Evolutionary conservation across 73 alveolate genomes (phyloP), one percentile per base, ranked within the genome.

Genomic region (Tetrahymena thermophila): DNA sequence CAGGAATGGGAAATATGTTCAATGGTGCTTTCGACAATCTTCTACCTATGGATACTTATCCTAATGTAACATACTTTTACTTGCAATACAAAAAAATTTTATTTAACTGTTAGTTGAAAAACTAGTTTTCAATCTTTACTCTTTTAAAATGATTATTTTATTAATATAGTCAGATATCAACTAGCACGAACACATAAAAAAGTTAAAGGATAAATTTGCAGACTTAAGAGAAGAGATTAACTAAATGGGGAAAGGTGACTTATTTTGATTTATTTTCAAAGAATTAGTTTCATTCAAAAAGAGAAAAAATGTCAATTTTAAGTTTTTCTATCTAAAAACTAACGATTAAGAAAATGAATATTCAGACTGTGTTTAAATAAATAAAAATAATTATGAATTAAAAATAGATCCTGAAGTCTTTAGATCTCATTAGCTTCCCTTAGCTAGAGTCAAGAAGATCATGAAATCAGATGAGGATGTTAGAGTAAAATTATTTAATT

Each of bases 391-490:
- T 85, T 85, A 19, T 85, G 37, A 34, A 17, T 94, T 55, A 34
- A 93, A 94, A 43, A 31, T 93, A 96, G 97, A 95, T 84, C 97
- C 98, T 96, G 99, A 97, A 83, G 85, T 96, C 16, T 97, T 98
- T 56, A 98, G 97, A 94, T 96, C 96, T 85, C 99, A 99, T 94
- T 97, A 98, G 38, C 96, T 99, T 23, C 99, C 99, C 56, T 96
- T 99, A 55, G 99, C 99, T 10, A 96, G 99, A 95, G 98, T 99
- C 25, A 99, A 99, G 97, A 98, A 98, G 96, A 99, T 99, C 85
- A 99, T 99, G 99, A 99, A 99, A 97, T 98, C 99, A 56, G 99
- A 99, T 97, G 99, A 99, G 50, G 99, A 99, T 95, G 99, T 99
- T 35, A 94, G 98, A 56, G 98, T 97, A 95, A 89, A 42, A 23